A percentile compares a stretch with the other conserved stretches of the same genome.
phyloP scores from a whole-genome alignment of 805 yeast genomes.

The Candida parachauliodes region DNA sequence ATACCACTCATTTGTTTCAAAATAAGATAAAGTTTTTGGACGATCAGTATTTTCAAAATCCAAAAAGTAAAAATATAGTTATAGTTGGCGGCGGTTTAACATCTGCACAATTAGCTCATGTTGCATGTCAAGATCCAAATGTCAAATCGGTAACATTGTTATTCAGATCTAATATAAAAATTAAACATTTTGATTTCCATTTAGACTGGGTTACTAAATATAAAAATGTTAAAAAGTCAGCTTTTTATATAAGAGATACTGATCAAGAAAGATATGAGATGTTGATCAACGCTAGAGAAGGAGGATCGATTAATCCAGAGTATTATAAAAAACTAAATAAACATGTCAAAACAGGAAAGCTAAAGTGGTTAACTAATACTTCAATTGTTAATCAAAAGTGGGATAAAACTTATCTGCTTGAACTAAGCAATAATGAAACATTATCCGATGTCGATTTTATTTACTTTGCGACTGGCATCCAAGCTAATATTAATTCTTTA shows the following conservation, averaged over 20 bases:
- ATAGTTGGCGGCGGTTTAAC: conserved; percentile 48
- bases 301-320: conserved; percentile 46
- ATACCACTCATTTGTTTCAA: conserved; percentile 33
- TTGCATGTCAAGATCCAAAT: conserved; percentile 25
- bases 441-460: conserved; percentile 27
- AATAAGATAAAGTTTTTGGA: conserved; percentile 17
- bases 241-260: conserved; percentile 40
- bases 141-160: conserved; percentile 29
- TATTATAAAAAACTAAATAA: conserved; percentile 30
- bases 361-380: conserved; percentile 27
- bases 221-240: conserved; percentile 41
- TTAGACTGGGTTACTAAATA: conserved; percentile 50
- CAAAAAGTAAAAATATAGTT: conserved; percentile 17
- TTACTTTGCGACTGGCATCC: conserved; percentile 41
- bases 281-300: conserved; percentile 41
- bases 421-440: conserved; percentile 9
- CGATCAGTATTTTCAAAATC: conserved; percentile 11
- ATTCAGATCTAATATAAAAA: conserved; percentile 34
- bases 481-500: conserved; percentile 24
- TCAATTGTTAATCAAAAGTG: conserved; percentile 22
- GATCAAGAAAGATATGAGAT: conserved; percentile 40
- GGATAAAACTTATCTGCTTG: conserved; percentile 26
- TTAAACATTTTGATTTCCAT: conserved; percentile 47
- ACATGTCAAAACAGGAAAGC: conserved; percentile 26
- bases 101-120: conserved; percentile 44